A percentile compares a stretch with the other conserved stretches of the same genome.
These are phyloP conservation scores for Cryptococcus maquisensis DNA, from an alignment of 1,284 basidiomycete species.

Conservation along the genomic window DNA sequence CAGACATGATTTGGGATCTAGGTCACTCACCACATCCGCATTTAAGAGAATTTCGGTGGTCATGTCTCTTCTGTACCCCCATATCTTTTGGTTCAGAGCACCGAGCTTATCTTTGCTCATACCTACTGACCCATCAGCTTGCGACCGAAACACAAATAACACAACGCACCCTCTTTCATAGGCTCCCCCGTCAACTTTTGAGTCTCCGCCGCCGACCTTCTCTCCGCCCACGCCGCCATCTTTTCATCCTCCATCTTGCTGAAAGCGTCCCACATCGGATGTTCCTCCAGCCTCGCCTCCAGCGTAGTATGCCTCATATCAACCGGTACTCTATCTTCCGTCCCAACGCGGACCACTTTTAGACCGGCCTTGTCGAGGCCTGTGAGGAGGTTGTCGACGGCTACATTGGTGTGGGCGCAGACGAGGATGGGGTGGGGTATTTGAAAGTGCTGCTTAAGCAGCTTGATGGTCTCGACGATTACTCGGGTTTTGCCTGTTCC, in stretches of 20 bases:
- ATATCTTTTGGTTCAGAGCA: neutral
- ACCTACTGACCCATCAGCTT: neutral
- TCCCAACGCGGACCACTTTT: constrained; percentile 72
- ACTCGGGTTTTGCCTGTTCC: constrained; percentile 93
- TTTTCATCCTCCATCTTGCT: constrained; percentile 13
- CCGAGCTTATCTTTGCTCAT: neutral
- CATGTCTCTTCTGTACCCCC: neutral
- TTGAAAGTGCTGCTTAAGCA: constrained; percentile 79
- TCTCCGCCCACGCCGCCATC: neutral
- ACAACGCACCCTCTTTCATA: neutral
- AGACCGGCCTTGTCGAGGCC: constrained; percentile 58
- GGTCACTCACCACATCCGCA: constrained; percentile 66
- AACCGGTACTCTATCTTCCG: constrained; percentile 59
- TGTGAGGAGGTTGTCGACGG: constrained; percentile 87
- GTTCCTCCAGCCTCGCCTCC: constrained; percentile 61
- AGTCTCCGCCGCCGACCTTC: neutral
- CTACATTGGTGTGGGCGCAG: constrained; percentile 88
- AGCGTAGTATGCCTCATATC: constrained; percentile 61
- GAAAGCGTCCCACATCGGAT: constrained; percentile 55
- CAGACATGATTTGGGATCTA: neutral
- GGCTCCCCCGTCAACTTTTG: neutral
- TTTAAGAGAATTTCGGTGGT: constrained; percentile 56
- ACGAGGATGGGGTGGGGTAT: constrained; percentile 80
- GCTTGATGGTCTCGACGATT: constrained; percentile 74
- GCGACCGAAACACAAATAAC: neutral